A percentile compares a stretch with the other conserved stretches of the same genome.
phyloP scores from a whole-genome alignment of 331 rosid species.

The Ulmus americana region DNA sequence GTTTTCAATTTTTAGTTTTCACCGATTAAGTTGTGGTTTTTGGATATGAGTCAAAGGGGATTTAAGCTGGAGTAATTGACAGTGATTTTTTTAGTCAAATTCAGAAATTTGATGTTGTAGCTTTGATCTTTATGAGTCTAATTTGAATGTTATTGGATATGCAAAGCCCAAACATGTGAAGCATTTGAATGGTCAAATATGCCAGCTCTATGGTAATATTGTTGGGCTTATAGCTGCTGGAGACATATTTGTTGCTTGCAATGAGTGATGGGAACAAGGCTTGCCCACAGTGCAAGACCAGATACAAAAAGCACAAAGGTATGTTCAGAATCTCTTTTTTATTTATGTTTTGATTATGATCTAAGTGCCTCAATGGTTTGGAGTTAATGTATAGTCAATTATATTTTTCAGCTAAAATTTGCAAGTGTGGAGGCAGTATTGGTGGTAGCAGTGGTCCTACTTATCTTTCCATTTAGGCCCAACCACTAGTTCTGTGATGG shows the following conservation, averaged over 20 bases:
- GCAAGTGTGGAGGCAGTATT: too few relatives aligned
- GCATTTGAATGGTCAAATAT: conserved; percentile 66
- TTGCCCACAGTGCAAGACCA: conserved; percentile 95
- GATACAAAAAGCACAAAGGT: conserved; percentile 92
- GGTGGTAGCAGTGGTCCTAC: too few relatives aligned
- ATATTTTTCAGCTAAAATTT: too few relatives aligned
- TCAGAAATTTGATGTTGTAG: too few relatives aligned
- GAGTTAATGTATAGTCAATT: too few relatives aligned
- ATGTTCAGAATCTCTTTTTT: background rate
- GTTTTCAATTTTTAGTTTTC: background rate
- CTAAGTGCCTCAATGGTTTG: background rate
- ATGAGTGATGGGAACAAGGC: conserved; percentile 89
- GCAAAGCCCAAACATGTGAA: conserved; percentile 81
- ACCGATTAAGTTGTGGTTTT: background rate
- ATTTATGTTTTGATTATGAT: background rate
- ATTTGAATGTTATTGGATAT: conserved; percentile 12
- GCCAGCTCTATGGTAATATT: conserved; percentile 83
- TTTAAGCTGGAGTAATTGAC: background rate
- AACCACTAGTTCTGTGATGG: too few relatives aligned
- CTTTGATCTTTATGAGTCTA: too few relatives aligned
- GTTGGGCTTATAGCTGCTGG: conserved; percentile 64
- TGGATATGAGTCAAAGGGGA: conserved; percentile 24
- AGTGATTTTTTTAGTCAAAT: background rate
- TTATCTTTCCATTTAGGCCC: too few relatives aligned
- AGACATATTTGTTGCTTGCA: conserved; percentile 92